These are phyloP conservation scores for Puccinia brachypodii DNA, from an alignment of 1,284 basidiomycete genomes.

Conservation along the genomic window DNA sequence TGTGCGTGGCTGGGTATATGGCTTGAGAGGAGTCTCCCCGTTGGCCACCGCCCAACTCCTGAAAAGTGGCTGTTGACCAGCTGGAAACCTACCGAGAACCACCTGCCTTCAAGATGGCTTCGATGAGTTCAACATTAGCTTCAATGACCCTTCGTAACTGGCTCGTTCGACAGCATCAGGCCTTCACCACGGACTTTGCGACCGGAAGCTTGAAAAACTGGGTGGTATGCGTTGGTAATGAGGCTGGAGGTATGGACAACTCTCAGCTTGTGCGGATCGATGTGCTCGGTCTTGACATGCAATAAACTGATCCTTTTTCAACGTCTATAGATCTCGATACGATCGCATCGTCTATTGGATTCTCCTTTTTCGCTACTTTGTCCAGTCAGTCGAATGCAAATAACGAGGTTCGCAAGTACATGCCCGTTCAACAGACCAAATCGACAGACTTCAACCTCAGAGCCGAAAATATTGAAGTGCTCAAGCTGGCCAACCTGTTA, in stretches of 20 bases:
- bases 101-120: neutral
- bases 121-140: neutral
- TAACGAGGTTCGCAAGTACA: slow-evolving; percentile 54
- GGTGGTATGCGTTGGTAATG: slow-evolving; percentile 45
- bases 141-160: slow-evolving; percentile 16
- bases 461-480: slow-evolving; percentile 78
- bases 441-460: slow-evolving; percentile 73
- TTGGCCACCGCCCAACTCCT: too few species aligned
- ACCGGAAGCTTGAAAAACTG: slow-evolving; percentile 17
- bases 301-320: neutral
- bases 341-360: slow-evolving; percentile 76
- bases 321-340: slow-evolving; percentile 74
- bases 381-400: neutral
- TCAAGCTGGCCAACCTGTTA: slow-evolving; percentile 61
- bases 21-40: too few species aligned
- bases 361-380: slow-evolving; percentile 65
- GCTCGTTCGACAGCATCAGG: slow-evolving; percentile 30
- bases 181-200: neutral
- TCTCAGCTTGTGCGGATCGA: too few species aligned
- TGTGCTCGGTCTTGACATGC: neutral
- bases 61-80: too few species aligned
- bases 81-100: too few species aligned
- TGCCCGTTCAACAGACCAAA: slow-evolving; percentile 72
- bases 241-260: slow-evolving; percentile 34
- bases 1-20: too few species aligned